A percentile compares a stretch with the other conserved stretches of the same genome.
phyloP scores from a whole-genome alignment of 768 basidiomycete genomes.

The Cystobasidium onofrii region DNA sequence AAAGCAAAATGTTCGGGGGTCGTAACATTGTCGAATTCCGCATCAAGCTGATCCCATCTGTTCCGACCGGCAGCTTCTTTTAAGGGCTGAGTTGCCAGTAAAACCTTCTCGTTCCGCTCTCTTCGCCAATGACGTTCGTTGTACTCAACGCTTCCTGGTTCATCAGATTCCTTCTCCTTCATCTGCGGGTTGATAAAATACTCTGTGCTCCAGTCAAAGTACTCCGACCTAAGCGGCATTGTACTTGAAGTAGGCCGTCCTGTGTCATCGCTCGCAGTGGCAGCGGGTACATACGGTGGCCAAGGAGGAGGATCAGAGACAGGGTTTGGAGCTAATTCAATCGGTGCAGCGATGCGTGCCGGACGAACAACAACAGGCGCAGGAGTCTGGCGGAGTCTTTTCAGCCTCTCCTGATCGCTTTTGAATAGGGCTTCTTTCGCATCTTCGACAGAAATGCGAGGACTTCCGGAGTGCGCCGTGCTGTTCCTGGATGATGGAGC shows the following conservation, averaged over 20 bases:
- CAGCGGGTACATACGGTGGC: neutral
- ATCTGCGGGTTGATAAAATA: conserved; percentile 99
- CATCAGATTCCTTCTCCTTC: conserved; percentile 89
- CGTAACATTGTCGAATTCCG: conserved; percentile 45
- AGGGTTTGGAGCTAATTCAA: conserved; percentile 5
- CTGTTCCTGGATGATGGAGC: conserved; percentile 4
- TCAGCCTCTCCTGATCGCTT: conserved; percentile 9
- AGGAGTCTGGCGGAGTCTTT: conserved; percentile 8
- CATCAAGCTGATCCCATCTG: conserved; percentile 47
- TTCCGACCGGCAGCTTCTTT: conserved; percentile 64
- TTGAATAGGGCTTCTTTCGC: conserved; percentile 8
- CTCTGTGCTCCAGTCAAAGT: conserved; percentile 92
- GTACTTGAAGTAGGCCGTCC: conserved; percentile 15
- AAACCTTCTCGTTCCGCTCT: conserved; percentile 73
- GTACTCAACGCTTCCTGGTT: conserved; percentile 85
- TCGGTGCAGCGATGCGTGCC: neutral
- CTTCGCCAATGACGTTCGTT: conserved; percentile 95
- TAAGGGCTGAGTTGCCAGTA: conserved; percentile 61
- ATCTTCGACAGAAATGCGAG: neutral
- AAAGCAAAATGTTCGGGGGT: conserved; percentile 62
- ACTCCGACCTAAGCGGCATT: conserved; percentile 78
- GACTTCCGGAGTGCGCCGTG: neutral
- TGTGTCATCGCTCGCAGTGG: neutral
- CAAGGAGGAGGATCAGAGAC: neutral
- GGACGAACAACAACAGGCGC: conserved; percentile 17